Percentiles rank a stretch among this genome's conserved stretches.
phyloP scores from a whole-genome alignment of 805 yeast genomes.

The Pichia rugopelliculosa region DNA sequence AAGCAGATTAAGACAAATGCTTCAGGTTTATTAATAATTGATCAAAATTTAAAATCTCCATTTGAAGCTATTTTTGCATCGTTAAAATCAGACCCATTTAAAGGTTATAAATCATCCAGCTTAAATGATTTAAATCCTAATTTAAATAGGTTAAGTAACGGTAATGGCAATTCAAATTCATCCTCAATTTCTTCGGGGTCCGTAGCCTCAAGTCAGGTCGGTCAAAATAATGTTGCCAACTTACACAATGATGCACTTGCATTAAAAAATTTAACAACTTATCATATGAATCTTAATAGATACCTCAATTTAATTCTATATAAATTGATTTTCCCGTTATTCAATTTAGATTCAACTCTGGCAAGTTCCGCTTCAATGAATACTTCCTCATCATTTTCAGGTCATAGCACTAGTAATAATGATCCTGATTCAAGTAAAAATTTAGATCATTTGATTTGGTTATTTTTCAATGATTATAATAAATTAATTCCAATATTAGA shows the following conservation, averaged over 20 bases:
- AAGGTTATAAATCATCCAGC: conserved; percentile 22
- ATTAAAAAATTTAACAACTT: conserved; percentile 20
- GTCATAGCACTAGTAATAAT: background rate
- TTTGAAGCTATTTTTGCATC: conserved; percentile 19
- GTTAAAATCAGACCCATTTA: conserved; percentile 22
- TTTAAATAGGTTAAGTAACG: background rate
- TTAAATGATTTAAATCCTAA: background rate
- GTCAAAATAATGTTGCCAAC: background rate
- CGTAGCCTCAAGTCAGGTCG: background rate
- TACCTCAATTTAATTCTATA: conserved; percentile 28
- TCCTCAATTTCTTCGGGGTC: conserved; percentile 2
- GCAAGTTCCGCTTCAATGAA: conserved; percentile 1
- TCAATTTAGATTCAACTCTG: conserved; percentile 9
- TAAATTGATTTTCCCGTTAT: conserved; percentile 28
- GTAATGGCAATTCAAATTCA: background rate
- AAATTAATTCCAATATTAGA: conserved; percentile 49
- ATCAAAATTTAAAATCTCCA: conserved; percentile 24
- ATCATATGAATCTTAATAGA: conserved; percentile 31
- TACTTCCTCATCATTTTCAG: background rate
- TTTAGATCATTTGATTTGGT: conserved; percentile 39
- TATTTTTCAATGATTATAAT: conserved; percentile 46
- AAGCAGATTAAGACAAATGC: conserved; percentile 12
- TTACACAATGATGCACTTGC: background rate
- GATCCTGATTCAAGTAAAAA: conserved; percentile 22
- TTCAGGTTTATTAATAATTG: conserved; percentile 20